phyloP scores from a whole-genome alignment of 495 filamentous ascomycete genomes.

The Penicillium roqueforti region DNA sequence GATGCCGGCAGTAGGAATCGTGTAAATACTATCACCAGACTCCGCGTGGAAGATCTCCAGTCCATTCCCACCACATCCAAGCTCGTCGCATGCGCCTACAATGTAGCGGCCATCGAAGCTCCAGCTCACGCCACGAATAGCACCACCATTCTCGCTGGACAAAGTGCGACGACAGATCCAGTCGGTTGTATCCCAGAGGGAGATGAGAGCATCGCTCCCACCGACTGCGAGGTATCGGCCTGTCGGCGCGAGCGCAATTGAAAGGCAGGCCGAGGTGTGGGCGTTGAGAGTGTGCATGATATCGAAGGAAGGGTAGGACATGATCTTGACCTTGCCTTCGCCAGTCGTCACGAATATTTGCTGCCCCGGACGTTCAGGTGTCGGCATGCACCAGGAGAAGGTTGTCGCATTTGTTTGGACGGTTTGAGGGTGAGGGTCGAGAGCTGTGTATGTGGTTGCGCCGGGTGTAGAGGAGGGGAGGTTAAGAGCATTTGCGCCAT shows the following conservation, averaged over 20 bases:
- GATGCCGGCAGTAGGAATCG: constrained; percentile 60
- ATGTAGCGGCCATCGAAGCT: constrained; percentile 88
- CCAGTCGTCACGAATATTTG: constrained; percentile 74
- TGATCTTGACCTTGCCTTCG: constrained; percentile 76
- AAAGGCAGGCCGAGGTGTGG: constrained; percentile 74
- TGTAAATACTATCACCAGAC: constrained; percentile 80
- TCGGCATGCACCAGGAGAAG: constrained; percentile 64
- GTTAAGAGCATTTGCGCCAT: constrained; percentile 13
- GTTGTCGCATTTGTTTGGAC: constrained; percentile 76
- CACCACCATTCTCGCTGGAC: constrained; percentile 64
- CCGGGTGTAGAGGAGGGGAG: constrained; percentile 12
- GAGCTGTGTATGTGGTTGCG: constrained; percentile 37
- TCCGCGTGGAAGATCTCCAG: constrained; percentile 79
- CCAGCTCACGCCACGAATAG: constrained; percentile 81
- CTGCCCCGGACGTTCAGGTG: constrained; percentile 34
- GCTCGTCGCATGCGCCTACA: constrained; percentile 80
- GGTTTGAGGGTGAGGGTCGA: constrained; percentile 63
- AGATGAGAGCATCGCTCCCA: constrained; percentile 81
- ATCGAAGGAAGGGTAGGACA: constrained; percentile 58
- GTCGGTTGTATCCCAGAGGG: constrained; percentile 87
- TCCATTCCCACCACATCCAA: constrained; percentile 42
- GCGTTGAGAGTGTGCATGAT: constrained; percentile 64
- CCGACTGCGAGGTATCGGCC: constrained; percentile 82
- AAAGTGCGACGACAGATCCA: constrained; percentile 87
- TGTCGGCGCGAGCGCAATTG: constrained; percentile 67